Evolutionary conservation across 345 rosid species (phyloP).

Genomic region (Rhodomyrtus tomentosa): DNA sequence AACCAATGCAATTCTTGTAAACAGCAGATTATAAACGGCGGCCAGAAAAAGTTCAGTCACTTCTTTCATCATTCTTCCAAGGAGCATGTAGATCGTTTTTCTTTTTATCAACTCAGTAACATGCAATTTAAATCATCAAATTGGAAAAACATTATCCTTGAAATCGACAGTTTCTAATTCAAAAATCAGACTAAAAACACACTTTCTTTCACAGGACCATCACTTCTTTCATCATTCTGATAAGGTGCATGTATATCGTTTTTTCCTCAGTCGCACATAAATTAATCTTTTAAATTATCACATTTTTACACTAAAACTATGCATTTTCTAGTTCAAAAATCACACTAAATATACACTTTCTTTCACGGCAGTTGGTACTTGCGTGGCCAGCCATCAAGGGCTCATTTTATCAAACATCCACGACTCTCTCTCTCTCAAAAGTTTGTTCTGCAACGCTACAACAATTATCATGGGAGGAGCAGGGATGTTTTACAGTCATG

Average conservation of each 20-base stretch:
- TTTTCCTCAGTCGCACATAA: not conserved
- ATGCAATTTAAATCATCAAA: no score
- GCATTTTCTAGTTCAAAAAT: not conserved
- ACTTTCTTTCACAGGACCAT: not conserved
- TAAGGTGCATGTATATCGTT: not conserved
- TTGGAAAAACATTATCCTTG: not conserved
- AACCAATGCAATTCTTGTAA: not conserved
- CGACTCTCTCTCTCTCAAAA: not conserved
- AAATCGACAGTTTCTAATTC: not conserved
- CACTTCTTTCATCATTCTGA: not conserved
- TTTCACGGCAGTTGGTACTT: not conserved
- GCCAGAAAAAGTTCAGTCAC: not conserved
- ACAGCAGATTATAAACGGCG: not conserved
- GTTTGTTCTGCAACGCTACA: not conserved
- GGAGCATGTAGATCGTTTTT: no score
- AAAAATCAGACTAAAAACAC: not conserved
- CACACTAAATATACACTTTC: not conserved
- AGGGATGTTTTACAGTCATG: conserved; percentile 55
- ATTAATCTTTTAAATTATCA: no score
- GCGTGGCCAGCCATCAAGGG: not conserved
- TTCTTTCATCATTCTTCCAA: not conserved
- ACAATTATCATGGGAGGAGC: not conserved
- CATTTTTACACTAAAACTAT: not conserved
- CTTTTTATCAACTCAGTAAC: no score
- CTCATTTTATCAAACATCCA: no score